Evolutionary conservation across 73 alveolate genomes (phyloP).

Genomic region (Stentor coeruleus): DNA sequence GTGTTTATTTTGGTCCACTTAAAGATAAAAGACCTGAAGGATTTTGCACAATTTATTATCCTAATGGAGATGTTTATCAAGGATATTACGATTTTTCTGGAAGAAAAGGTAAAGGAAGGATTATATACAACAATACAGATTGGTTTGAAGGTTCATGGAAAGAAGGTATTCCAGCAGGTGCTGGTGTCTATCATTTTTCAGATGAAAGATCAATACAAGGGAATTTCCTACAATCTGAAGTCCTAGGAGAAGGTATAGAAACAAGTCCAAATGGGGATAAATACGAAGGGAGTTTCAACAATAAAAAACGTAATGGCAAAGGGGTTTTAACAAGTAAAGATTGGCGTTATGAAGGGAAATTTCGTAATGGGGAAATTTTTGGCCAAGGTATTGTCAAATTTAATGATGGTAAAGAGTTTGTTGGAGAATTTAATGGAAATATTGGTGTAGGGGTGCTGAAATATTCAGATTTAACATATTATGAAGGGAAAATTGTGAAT

Average conservation of each 20-base stretch:
- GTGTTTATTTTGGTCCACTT: neutral
- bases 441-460: conserved; percentile 7
- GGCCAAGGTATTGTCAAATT: neutral
- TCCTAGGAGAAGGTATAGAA: conserved; percentile 22
- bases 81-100: neutral
- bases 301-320: conserved; percentile 3
- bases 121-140: neutral
- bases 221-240: neutral
- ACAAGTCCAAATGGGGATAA: conserved; percentile 20
- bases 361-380: neutral
- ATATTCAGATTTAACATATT: neutral
- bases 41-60: neutral
- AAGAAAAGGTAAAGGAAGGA: conserved; percentile 15
- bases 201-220: conserved; percentile 14
- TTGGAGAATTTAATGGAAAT: conserved; percentile 20
- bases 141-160: conserved; percentile 31
- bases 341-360: conserved; percentile 23
- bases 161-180: neutral
- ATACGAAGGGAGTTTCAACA: conserved; percentile 23
- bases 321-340: neutral
- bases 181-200: conserved; percentile 13
- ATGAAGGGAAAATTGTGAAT: conserved; percentile 16
- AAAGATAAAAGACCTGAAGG: neutral
- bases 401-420: conserved; percentile 9
- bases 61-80: conserved; percentile 10